Evolutionary conservation across 192 early-diverging fungal species (phyloP), one percentile per base, ranked within the genome.

Genomic region (Dimargaris cristalligena): DNA sequence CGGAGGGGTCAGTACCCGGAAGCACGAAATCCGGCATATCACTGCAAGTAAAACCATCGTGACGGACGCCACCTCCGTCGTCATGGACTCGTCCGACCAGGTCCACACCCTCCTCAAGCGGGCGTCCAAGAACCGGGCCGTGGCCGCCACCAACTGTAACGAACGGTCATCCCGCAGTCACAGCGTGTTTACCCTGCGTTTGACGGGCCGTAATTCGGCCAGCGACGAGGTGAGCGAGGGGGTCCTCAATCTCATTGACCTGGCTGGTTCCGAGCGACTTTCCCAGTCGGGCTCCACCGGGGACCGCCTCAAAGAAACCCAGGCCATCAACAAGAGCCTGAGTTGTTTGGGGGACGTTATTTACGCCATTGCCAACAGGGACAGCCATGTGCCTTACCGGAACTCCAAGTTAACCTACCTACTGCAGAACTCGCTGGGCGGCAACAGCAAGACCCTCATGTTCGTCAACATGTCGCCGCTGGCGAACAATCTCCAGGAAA

Each of bases 391-490:
- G 25, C 93, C 93, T 3, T 98, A 92, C 71, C 74, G 94, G 59
- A 92, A 98, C 76, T 93, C 91, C 8, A 92, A 93, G 73, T 74
- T 92, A 57, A 74, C 67, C 22, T 70, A 71, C 35, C 60, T 84
- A 58, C 63, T 82, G 52, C 75, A 77, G 51, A 68, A 77, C 61
- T 82, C 70, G 3, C 64, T 81, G 10, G 87, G 88, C 41, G 95
- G 95, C 20, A 96, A 95, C 62, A 86, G 85, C 65, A 98, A 98
- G 70, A 95, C 92, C 11, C 77, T 96, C 22, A 98, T 98, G 94
- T 95, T 98, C 84, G 94, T 98, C 18, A 95, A 94, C 57, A 78
- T 98, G 33, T 86, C 81, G 23, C 94, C 94, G n/a, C 67, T 87
- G 48, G 63, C 76, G n/a, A 67, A 71, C 44, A 87, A 82, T 68